Evolutionary conservation across 2,329 filamentous ascomycete species (phyloP), one percentile per base, ranked within the genome.

Genomic region (Penicillium sp.): DNA sequence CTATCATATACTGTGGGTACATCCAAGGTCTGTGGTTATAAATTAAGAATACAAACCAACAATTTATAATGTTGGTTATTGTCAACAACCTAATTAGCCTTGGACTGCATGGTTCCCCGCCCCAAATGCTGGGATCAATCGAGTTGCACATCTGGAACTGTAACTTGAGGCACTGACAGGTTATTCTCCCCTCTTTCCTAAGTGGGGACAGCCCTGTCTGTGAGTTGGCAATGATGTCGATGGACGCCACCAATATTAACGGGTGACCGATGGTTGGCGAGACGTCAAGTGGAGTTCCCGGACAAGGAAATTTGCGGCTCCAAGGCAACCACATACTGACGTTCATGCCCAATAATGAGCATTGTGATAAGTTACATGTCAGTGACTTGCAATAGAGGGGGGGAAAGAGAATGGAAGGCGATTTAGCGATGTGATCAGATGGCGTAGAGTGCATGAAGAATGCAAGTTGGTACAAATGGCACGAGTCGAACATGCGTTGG

Each of bases 211-310:
- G 26, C 21, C 43, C 23, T 35, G 29, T 9, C 25, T 23, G 39
- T 59, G 57, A 50, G 47, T 57, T 62, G 55, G 60, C 61, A 62
- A 54, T 63, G 57, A 59, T 63, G 60, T 61, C 53, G 55, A 57
- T 37, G 50, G 53, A 25, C 50, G 50, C 50, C 59, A 56, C 50
- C 35, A 49, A 25, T 23, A 33, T 33, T 27, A 23, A 16, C 26
- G 10, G 26, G 6, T 11, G 33, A 14, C 14, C 14, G 35, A 25
- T 57, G 54, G 50, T 54, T 57, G 54, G 50, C 54, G 51, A 53
- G 27, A 25, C 11, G 8, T 13, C 3, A 35, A 49, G 55, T 57
- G 55, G 52, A 52, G 51, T n/a, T 52, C 42, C 46, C 54, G 48
- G 50, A 33, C 31, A 51, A 43, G 39, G 39, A 14, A 49, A 52